Evolutionary conservation across 2,329 filamentous ascomycete genomes (phyloP).

Genomic region (Mycosphaerella arachidis): DNA sequence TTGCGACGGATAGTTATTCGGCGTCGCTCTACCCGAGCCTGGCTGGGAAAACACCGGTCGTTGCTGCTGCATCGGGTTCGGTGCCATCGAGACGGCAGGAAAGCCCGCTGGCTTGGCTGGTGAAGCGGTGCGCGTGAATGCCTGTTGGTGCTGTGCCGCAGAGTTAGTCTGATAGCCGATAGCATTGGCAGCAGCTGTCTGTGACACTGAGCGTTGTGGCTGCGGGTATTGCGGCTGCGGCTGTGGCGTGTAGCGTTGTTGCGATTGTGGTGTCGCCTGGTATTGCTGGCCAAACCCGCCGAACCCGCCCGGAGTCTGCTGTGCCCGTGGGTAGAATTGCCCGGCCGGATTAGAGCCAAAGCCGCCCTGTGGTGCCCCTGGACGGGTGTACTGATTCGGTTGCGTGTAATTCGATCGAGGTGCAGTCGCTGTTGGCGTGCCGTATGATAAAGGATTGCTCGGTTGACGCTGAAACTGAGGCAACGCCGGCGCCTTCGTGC

Average conservation of each 20-base stretch:
- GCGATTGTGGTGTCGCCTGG: slow-evolving; percentile 22
- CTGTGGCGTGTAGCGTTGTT: slow-evolving; percentile 23
- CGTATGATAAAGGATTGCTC: slow-evolving; percentile 26
- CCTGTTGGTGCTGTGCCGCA: slow-evolving; percentile 14
- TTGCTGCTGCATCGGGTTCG: slow-evolving; percentile 10
- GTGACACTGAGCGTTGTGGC: slow-evolving; percentile 19
- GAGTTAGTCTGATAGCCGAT: slow-evolving; percentile 24
- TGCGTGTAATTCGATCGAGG: slow-evolving; percentile 21
- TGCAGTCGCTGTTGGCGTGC: slow-evolving; percentile 22
- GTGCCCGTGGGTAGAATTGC: slow-evolving; percentile 25
- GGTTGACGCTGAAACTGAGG: slow-evolving; percentile 28
- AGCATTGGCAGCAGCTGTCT: slow-evolving; percentile 20
- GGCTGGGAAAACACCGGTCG: slow-evolving; percentile 23
- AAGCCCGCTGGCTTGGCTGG: slow-evolving; percentile 23
- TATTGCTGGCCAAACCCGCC: slow-evolving; percentile 21
- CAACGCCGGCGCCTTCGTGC: slow-evolving; percentile 23
- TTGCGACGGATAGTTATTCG: slow-evolving; percentile 26
- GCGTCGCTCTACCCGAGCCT: slow-evolving; percentile 27
- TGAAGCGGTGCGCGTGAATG: slow-evolving; percentile 25
- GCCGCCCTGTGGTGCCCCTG: slow-evolving; percentile 11
- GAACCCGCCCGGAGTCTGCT: slow-evolving; percentile 20
- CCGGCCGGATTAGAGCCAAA: slow-evolving; percentile 24
- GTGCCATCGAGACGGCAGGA: slow-evolving; percentile 12
- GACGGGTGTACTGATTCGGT: slow-evolving; percentile 28
- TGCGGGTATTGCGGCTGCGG: slow-evolving; percentile 19